Evolutionary conservation across 2,329 filamentous ascomycete genomes (phyloP), one percentile per base, ranked within the genome.

Genomic region (Tolypocladium ophioglossoides): DNA sequence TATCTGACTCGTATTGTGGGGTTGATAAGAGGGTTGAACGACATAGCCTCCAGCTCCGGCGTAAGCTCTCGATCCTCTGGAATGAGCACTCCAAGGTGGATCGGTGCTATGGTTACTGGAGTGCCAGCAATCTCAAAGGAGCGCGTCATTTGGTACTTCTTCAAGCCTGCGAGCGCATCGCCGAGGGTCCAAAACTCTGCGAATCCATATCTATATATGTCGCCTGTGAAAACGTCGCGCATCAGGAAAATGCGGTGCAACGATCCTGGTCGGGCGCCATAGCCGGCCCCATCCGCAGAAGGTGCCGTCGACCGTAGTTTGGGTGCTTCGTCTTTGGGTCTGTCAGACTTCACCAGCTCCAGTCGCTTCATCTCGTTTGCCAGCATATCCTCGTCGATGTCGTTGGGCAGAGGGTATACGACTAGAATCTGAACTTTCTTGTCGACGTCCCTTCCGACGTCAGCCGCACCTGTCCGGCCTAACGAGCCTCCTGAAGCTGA

Each of bases 81-180:
- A 14, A 91, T 81, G 63, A 95, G 94, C 3, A 94, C 88, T 6
- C 89, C 89, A n/a, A 87, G 82, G 59, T 94, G 89, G 40, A 91
- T 91, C 60, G 87, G 90, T 46, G 81, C 86, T 27, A 89, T 77
- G 12, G 80, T 77, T 18, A 90, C 86, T 0, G 84, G 80, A 59
- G 83, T 85, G 3, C 85, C 89, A 0, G 84, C 85, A 57, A 94
- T 89, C 2, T 85, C 90, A 63, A 92, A 92, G 51, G 84, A 86
- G 12, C 88, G 82, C 32, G 85, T 82, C 37, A 84, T 85, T 40
- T 82, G 82, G 61, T 86, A 86, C 60, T 89, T 89, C 24, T 79
- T 76, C 64, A 91, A 72, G 4, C 89, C 89, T 24, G 84, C 85
- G 66, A 84, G 79, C 2, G 89, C 87, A 67, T 94, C 88, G 66